Evolutionary conservation across 2,329 filamentous ascomycete genomes (phyloP), one percentile per base, ranked within the genome.

Genomic region (Xylogone sp.): DNA sequence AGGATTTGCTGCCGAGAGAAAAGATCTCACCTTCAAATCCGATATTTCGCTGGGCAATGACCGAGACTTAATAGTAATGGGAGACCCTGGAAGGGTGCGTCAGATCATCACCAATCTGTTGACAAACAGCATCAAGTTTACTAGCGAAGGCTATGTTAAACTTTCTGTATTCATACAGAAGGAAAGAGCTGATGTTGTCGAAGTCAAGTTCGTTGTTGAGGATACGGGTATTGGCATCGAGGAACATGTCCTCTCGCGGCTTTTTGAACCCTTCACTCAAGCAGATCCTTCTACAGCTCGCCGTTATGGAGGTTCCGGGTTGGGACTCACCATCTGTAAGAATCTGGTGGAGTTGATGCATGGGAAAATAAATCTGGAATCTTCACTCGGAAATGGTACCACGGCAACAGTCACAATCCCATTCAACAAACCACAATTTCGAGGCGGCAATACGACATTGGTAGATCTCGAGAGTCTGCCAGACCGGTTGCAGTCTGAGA

Each of bases 161-260:
- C 81, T 93, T 57, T 79, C 78, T 0, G 84, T 88, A 1, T 69
- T 74, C 12, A 84, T 85, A 42, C 78, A 83, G 53, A 77, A 75
- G 43, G 85, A 91, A 63, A 82, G 81, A 0, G 65, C 75, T 1
- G 86, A 90, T 7, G 78, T 72, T 0, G 80, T 88, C 21, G 79
- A 84, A 43, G 79, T 92, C 42, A 82, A 81, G 46, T 92, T 93
- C 59, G 79, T 79, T 0, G 78, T 94, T 5, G 81, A 88, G 65
- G 89, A 94, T 58, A 89, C 86, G 0, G 88, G 89, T 0, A 91
- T 93, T 47, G 88, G 88, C 3, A 92, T 93, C 27, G 86, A 90
- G 56, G 85, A 91, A 45, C 85, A 89, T 51, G 86, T 91, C 4
- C 78, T 83, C 18, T 84, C 83, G 61, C 79, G 79, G 34, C 73